Percentiles rank a stretch among this genome's conserved stretches.
Conservation (phyloP, 805 yeast species). For the Zygotorulaspora chibaensis region DNA sequence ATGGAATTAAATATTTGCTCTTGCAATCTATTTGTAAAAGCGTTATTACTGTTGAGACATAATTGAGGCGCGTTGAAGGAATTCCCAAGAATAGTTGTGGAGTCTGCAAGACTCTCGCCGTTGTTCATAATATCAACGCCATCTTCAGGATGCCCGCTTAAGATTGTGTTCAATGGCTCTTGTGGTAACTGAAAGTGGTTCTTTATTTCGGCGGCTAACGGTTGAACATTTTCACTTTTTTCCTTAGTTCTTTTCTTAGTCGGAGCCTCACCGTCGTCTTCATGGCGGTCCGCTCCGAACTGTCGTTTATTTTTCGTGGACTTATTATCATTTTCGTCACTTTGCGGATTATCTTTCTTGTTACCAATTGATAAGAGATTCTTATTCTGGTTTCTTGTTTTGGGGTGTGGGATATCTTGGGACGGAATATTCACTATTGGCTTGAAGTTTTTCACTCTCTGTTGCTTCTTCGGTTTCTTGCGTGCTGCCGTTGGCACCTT, state of each 20-base stretch:
- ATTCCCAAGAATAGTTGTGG: slow-evolving; percentile 11
- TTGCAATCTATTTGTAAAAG: slow-evolving; percentile 37
- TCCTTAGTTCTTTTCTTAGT: neutral
- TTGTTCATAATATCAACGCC: neutral
- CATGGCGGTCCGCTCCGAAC: neutral
- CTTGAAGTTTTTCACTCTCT: slow-evolving; percentile 15
- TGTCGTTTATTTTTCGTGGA: too few relatives aligned
- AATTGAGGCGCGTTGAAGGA: slow-evolving; percentile 4
- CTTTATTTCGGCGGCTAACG: slow-evolving; percentile 3
- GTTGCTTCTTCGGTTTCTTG: slow-evolving; percentile 15
- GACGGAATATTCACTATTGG: slow-evolving; percentile 21
- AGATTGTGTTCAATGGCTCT: neutral
- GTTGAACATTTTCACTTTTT: neutral
- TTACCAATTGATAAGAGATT: neutral
- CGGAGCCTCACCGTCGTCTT: neutral
- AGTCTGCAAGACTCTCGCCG: slow-evolving; percentile 1
- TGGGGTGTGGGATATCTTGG: slow-evolving; percentile 12
- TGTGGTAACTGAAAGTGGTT: neutral
- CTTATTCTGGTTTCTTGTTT: slow-evolving; percentile 7
- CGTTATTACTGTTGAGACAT: slow-evolving; percentile 16
- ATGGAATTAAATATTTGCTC: slow-evolving; percentile 37
- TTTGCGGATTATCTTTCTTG: too few relatives aligned
- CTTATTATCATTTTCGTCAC: too few relatives aligned
- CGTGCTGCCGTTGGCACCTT: neutral
- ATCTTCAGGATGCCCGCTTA: neutral